phyloP scores from a whole-genome alignment of 306 rosid genomes.

The Erythrophleum fordii region DNA sequence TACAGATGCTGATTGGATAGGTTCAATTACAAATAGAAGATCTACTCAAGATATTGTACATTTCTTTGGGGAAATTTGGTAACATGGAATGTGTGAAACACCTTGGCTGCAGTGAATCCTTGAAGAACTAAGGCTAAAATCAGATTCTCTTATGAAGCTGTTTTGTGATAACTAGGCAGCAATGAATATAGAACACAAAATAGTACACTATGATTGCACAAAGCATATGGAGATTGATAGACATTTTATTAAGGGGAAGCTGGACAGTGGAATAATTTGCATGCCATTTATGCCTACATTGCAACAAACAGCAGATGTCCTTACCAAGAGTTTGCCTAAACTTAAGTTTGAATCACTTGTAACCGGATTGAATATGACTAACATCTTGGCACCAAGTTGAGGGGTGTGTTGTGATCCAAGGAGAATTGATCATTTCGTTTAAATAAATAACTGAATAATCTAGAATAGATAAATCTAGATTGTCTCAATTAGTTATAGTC shows the following conservation, averaged over 20 bases:
- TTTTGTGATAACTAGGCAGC: background rate
- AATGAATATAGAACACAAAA: background rate
- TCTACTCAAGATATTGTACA: background rate
- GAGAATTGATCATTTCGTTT: background rate
- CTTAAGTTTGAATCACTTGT: background rate
- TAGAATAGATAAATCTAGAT: background rate
- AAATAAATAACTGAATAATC: background rate
- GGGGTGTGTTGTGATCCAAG: background rate
- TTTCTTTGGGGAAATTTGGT: background rate
- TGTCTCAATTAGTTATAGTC: background rate
- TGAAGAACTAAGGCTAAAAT: background rate
- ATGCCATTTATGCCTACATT: background rate
- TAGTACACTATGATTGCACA: background rate
- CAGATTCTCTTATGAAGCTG: background rate
- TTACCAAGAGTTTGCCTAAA: background rate
- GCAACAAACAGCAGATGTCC: background rate
- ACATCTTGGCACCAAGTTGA: background rate
- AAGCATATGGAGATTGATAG: background rate
- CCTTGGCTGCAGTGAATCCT: background rate
- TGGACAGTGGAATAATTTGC: background rate
- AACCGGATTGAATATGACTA: background rate
- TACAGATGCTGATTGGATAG: background rate
- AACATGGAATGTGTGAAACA: background rate
- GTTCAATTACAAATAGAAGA: background rate
- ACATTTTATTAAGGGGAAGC: background rate